Conservation (phyloP, 345 rosid genomes). For the Kernera saxatilis region DNA sequence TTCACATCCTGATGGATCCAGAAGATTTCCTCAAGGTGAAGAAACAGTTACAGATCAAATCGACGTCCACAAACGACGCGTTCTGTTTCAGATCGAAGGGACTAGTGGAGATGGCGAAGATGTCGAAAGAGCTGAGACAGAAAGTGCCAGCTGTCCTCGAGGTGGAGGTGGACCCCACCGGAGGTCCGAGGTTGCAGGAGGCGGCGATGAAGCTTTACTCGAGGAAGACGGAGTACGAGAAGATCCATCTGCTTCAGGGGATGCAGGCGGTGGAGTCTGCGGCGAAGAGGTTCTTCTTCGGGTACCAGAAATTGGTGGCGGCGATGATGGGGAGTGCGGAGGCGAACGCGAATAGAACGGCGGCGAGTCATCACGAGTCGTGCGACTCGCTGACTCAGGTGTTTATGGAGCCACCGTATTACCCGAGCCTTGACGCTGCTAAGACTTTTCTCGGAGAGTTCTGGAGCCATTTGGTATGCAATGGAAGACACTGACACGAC, state of each 20-base stretch:
- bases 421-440: slow-evolving; percentile 90
- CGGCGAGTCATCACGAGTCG: slow-evolving; percentile 28
- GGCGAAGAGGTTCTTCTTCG: slow-evolving; percentile 67
- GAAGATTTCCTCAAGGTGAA: slow-evolving; percentile 77
- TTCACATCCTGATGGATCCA: slow-evolving; percentile 74
- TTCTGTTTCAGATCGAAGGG: slow-evolving; percentile 75
- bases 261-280: slow-evolving; percentile 78
- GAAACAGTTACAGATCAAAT: slow-evolving; percentile 45
- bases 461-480: slow-evolving; percentile 35
- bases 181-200: slow-evolving; percentile 88
- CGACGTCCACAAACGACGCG: slow-evolving; percentile 44
- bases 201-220: slow-evolving; percentile 82
- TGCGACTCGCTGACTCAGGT: slow-evolving; percentile 63
- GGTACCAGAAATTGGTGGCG: slow-evolving; percentile 64
- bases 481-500: slow-evolving; percentile 16
- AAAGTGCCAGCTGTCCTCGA: slow-evolving; percentile 63
- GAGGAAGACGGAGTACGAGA: slow-evolving; percentile 46
- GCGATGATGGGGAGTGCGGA: slow-evolving; percentile 83
- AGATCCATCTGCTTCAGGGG: slow-evolving; percentile 62
- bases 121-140: slow-evolving; percentile 66
- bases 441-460: slow-evolving; percentile 87
- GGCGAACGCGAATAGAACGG: slow-evolving; percentile 43
- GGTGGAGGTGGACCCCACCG: slow-evolving; percentile 87
- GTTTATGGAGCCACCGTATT: slow-evolving; percentile 80
- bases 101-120: slow-evolving; percentile 50